Base-by-base conservation (phyloP, 257 asterid species). In the Mentha longifolia region DNA sequence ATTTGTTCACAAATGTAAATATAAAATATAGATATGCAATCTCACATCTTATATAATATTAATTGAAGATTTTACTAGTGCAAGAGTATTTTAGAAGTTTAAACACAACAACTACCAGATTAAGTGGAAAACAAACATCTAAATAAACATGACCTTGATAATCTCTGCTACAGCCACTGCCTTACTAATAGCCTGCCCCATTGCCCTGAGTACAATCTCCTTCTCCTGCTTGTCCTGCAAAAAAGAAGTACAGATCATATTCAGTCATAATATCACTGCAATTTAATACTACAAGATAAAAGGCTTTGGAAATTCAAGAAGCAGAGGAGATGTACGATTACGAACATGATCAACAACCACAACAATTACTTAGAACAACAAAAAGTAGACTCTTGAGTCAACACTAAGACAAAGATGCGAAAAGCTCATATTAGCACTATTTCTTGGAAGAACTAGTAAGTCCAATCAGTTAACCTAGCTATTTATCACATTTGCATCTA, bases 141-240 rank as follows among this genome's bases (percentile, higher is more conserved):
- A 19, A 47, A 49, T 16, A 28, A 22, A 65, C 20, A 52, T 47
- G 79, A 86, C 91, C 89, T 86, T 86, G 52, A 86, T 79, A 73
- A 83, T 79, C 85, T 86, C 91, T 28, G 88, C 87, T 72, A 86
- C 67, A 51, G 82, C 76, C 64, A 86, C 88, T 14, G 87, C 73
- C 85, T 86, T 86, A 45, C 89, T 86, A 68, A 86, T 86, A 52
- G 91, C 89, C 75, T 86, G 87, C 37, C 89, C 91, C 87, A 81
- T 84, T 52, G 87, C 91, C 79, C 83, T 83, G 80, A 86, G 70
- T 22, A 79, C 76, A 30, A 83, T 70, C 73, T 86, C 89, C 41
- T 81, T 70, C 65, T 56, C 85, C 30, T 52, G 54, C 67, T 82
- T 84, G 39, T 84, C 91, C 89, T 86, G 78, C n/a, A 79, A n/a